phyloP scores from a whole-genome alignment of 495 filamentous ascomycete species.

The Polyplosphaeria fusca region DNA sequence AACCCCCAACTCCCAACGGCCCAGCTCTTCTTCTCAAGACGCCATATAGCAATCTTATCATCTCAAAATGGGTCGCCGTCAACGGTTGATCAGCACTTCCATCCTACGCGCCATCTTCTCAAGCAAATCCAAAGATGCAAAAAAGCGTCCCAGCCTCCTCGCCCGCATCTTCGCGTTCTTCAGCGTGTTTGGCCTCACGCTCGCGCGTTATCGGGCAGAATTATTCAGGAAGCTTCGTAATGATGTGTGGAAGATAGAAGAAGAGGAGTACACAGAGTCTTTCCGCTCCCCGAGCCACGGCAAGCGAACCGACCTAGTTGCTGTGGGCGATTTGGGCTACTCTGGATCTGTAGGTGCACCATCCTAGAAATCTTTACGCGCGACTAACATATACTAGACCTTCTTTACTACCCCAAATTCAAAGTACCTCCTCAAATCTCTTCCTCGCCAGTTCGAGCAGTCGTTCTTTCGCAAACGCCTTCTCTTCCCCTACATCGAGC shows the following conservation, averaged over 20 bases:
- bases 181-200: constrained; percentile 31
- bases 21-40: too few relatives aligned
- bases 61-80: constrained; percentile 29
- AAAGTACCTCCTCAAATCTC: constrained; percentile 62
- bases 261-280: constrained; percentile 53
- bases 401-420: constrained; percentile 62
- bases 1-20: too few relatives aligned
- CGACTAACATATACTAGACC: constrained; percentile 43
- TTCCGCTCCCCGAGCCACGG: constrained; percentile 46
- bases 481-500: constrained; percentile 55
- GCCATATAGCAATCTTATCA: too few relatives aligned
- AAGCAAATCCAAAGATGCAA: constrained; percentile 3
- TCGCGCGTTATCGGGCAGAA: constrained; percentile 26
- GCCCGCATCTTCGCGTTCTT: constrained; percentile 36
- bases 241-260: constrained; percentile 50
- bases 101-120: constrained; percentile 37
- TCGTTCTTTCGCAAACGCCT: constrained; percentile 64
- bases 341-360: constrained; percentile 51
- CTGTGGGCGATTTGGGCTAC: constrained; percentile 58
- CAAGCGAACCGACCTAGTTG: constrained; percentile 38
- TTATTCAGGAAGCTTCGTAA: constrained; percentile 37
- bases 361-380: not conserved
- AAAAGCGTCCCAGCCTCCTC: constrained; percentile 24
- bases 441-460: constrained; percentile 65
- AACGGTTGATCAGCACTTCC: constrained; percentile 29